These are phyloP conservation scores for Pythium brassicae DNA, from an alignment of 352 stramenopile genomes.

Conservation along the genomic window DNA sequence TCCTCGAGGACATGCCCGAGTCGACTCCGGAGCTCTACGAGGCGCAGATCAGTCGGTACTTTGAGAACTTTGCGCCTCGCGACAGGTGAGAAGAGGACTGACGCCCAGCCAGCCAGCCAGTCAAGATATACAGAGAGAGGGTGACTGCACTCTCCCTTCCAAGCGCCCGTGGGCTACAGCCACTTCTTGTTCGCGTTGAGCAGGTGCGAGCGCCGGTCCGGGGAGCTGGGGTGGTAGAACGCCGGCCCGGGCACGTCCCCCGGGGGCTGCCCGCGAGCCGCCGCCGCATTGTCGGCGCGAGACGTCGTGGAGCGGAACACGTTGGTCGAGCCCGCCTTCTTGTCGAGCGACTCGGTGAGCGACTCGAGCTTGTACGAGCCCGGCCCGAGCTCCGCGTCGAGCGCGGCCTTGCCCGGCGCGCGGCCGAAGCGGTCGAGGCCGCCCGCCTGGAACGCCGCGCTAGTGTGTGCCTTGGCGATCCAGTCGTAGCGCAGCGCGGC, in stretches of 20 bases:
- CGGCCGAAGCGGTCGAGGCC: constrained; percentile 55
- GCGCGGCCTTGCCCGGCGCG: constrained; percentile 24
- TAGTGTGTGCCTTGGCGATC: constrained; percentile 53
- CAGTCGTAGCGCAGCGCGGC: constrained; percentile 59
- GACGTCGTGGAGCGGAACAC: constrained; percentile 27
- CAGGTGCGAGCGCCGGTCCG: constrained; percentile 57
- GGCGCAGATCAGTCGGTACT: constrained; percentile 76
- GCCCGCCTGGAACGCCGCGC: constrained; percentile 55
- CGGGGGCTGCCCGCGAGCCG: constrained; percentile 13
- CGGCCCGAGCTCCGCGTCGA: constrained; percentile 51
- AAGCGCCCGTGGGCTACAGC: constrained; percentile 31
- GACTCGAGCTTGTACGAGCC: constrained; percentile 45
- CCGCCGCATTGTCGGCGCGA: constrained; percentile 20
- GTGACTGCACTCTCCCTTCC: too few relatives aligned
- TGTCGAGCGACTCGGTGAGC: constrained; percentile 10
- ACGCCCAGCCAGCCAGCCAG: not conserved
- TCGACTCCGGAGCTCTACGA: constrained; percentile 70
- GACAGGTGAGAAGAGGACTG: constrained; percentile 12
- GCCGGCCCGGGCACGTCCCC: constrained; percentile 40
- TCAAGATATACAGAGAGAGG: not conserved
- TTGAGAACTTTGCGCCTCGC: constrained; percentile 73
- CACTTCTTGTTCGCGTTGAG: constrained; percentile 82
- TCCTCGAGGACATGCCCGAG: constrained; percentile 77
- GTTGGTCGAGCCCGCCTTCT: constrained; percentile 17
- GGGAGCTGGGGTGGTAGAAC: constrained; percentile 57